Conservation (phyloP, 179 eudicot species). For the Actinidia arguta region DNA sequence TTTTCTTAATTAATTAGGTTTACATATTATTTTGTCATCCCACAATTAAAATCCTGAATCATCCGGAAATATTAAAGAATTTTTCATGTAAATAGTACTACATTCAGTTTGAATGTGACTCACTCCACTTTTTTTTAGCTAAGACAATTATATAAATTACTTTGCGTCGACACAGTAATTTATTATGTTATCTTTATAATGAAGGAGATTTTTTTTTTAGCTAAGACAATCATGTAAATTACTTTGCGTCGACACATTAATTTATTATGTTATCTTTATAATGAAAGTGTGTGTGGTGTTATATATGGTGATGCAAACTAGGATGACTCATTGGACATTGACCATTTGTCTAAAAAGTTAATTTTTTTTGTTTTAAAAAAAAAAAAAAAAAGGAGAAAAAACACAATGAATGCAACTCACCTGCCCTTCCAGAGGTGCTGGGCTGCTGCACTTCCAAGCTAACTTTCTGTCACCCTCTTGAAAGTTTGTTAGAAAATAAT, state of each 20-base stretch:
- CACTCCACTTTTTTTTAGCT: too few relatives aligned
- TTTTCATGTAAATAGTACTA: too few relatives aligned
- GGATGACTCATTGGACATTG: background rate
- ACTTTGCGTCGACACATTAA: background rate
- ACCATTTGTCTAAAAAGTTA: background rate
- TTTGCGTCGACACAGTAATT: too few relatives aligned
- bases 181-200: too few relatives aligned
- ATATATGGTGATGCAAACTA: background rate
- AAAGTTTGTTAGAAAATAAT: slow-evolving; percentile 23
- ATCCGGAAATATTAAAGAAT: too few relatives aligned
- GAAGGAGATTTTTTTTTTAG: too few relatives aligned
- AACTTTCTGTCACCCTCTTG: slow-evolving; percentile 14
- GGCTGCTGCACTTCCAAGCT: slow-evolving; percentile 7
- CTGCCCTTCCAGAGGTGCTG: slow-evolving; percentile 21
- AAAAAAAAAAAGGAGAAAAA: background rate
- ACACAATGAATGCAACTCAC: background rate
- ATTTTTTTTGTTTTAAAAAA: background rate
- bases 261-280: background rate
- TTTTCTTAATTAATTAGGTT: too few relatives aligned
- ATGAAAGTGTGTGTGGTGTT: background rate
- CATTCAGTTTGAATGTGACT: too few relatives aligned
- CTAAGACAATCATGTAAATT: too few relatives aligned
- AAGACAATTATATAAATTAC: too few relatives aligned
- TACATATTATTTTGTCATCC: too few relatives aligned
- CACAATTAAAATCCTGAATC: too few relatives aligned